A percentile compares a stretch with the other conserved stretches of the same genome.
phyloP scores from a whole-genome alignment of 208 protist genomes.

The Vickermania ingenoplastis region DNA sequence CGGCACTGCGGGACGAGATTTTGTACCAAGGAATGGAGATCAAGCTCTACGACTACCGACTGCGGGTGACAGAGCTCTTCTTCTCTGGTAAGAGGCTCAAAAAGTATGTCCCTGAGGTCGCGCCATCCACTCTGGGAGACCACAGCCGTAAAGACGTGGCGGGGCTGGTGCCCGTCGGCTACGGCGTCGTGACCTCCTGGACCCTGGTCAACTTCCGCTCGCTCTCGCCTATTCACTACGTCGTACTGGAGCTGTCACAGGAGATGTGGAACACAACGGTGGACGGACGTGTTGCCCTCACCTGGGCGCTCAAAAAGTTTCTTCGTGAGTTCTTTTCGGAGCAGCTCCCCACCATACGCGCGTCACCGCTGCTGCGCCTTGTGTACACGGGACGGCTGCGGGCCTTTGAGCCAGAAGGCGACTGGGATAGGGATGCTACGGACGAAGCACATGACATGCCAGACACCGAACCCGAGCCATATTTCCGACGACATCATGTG shows the following conservation, averaged over 20 bases:
- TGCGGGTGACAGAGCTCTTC: constrained; percentile 69
- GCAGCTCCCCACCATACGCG: constrained; percentile 57
- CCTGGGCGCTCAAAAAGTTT: constrained; percentile 71
- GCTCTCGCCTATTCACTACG: constrained; percentile 63
- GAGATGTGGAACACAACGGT: constrained; percentile 82
- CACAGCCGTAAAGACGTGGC: too few species aligned
- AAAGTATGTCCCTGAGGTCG: neutral
- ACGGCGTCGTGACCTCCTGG: constrained; percentile 49
- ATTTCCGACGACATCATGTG: neutral
- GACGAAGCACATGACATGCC: constrained; percentile 22
- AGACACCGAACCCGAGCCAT: neutral
- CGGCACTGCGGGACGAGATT: constrained; percentile 56
- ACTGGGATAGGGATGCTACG: constrained; percentile 18
- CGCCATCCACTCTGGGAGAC: neutral
- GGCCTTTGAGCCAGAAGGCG: neutral
- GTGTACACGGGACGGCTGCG: constrained; percentile 59
- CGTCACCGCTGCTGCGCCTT: constrained; percentile 53
- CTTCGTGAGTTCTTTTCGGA: constrained; percentile 53
- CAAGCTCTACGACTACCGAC: constrained; percentile 42
- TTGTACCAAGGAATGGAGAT: constrained; percentile 75
- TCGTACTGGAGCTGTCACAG: constrained; percentile 60
- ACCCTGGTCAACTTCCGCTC: constrained; percentile 76
- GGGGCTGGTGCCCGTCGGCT: constrained; percentile 30
- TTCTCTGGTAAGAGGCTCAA: neutral
- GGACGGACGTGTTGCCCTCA: constrained; percentile 60